Percentiles rank a stretch among this genome's conserved stretches.
Conservation (phyloP, 805 yeast species). For the Yamadazyma olivae region DNA sequence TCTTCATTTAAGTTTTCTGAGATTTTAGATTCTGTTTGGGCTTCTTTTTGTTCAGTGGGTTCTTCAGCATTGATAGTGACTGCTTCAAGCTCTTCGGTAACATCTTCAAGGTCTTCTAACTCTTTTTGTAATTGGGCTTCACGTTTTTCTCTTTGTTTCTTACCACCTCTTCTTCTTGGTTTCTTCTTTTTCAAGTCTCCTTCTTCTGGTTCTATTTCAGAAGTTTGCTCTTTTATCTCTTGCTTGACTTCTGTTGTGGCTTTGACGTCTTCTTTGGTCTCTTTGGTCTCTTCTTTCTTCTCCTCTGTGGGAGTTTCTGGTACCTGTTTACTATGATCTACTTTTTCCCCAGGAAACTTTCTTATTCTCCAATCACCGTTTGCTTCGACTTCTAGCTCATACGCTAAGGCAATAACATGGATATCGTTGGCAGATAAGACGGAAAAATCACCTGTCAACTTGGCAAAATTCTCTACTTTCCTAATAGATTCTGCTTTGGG, state of each 20-base stretch:
- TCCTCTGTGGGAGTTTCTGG: no score
- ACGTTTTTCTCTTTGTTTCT: constrained; percentile 59
- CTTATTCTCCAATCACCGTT: constrained; percentile 71
- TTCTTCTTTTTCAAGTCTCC: constrained; percentile 13
- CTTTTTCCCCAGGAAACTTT: constrained; percentile 65
- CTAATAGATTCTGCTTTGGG: constrained; percentile 66
- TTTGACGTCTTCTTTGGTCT: background rate
- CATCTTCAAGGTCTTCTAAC: constrained; percentile 17
- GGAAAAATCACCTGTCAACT: constrained; percentile 84
- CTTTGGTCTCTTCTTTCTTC: constrained; percentile 9
- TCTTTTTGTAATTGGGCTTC: constrained; percentile 35
- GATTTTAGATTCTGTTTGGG: background rate
- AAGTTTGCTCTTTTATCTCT: constrained; percentile 1
- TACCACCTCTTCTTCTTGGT: constrained; percentile 60
- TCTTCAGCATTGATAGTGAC: background rate
- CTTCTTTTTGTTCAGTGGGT: background rate
- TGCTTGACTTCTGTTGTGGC: background rate
- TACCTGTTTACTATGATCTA: constrained; percentile 18
- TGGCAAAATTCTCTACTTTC: constrained; percentile 72
- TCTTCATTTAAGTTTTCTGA: constrained; percentile 38
- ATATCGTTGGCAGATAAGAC: constrained; percentile 90
- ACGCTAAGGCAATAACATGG: constrained; percentile 86
- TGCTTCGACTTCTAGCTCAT: constrained; percentile 75
- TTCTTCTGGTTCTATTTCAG: constrained; percentile 5
- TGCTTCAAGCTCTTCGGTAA: constrained; percentile 8